phyloP scores from a whole-genome alignment of 2,329 filamentous ascomycete genomes.

The Beauveria sp. region DNA sequence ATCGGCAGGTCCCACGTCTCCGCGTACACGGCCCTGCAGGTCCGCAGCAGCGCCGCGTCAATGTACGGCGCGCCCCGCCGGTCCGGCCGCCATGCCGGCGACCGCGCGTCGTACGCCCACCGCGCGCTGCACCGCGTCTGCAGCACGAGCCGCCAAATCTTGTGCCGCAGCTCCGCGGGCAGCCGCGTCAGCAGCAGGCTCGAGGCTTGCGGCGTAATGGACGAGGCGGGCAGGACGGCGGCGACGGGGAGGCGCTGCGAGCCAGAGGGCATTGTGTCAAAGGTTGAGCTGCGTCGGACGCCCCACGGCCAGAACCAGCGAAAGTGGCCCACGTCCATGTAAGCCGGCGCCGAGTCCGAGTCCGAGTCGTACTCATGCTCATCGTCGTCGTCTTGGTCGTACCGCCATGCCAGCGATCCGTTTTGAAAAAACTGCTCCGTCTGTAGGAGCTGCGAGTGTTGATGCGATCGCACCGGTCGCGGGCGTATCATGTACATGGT shows the following conservation, averaged over 20 bases:
- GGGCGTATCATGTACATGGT: conserved; percentile 8
- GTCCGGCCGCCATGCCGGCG: conserved; percentile 6
- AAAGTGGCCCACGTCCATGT: conserved; percentile 9
- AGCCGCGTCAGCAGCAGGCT: not conserved
- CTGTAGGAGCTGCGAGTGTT: conserved; percentile 1
- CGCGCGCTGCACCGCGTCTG: conserved; percentile 1
- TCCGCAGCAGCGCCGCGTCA: conserved; percentile 6
- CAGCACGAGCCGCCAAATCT: not conserved
- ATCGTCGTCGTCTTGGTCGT: not conserved
- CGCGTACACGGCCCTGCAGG: conserved; percentile 2
- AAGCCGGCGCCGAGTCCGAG: not conserved
- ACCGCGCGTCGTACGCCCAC: not conserved
- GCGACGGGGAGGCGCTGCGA: conserved; percentile 3
- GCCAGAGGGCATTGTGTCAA: conserved; percentile 8
- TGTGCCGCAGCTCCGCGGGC: not conserved
- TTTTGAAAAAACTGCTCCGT: conserved; percentile 10
- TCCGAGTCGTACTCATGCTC: not conserved
- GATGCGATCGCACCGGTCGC: conserved; percentile 6
- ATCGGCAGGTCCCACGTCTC: conserved; percentile 9
- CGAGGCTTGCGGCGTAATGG: not conserved
- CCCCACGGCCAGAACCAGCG: conserved; percentile 11
- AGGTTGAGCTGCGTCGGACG: conserved; percentile 7
- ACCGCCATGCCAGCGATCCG: conserved; percentile 7
- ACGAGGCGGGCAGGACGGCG: not conserved
- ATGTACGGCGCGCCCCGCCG: conserved; percentile 5